Evolutionary conservation across 805 yeast genomes (phyloP).

Genomic region (Saccharomyces paradoxus): DNA sequence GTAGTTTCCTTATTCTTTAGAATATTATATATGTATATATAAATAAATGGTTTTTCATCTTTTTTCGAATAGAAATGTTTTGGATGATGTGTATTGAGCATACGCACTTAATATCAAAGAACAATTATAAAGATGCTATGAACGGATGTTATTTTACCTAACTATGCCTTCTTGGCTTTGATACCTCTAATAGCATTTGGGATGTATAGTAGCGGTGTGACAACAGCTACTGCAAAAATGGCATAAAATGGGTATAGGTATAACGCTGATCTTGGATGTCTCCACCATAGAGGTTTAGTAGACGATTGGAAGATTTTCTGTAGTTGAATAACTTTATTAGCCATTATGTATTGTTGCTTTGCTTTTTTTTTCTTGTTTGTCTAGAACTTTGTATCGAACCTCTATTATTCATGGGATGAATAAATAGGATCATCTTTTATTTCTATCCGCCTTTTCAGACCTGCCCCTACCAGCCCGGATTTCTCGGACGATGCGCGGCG

Average conservation of each 20-base stretch:
- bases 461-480: background rate
- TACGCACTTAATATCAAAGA: background rate
- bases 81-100: background rate
- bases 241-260: constrained; percentile 75
- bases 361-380: background rate
- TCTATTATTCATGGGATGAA: background rate
- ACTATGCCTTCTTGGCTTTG: constrained; percentile 36
- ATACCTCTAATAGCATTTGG: constrained; percentile 69
- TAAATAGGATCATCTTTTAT: background rate
- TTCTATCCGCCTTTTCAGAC: background rate
- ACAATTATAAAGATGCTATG: background rate
- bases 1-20: background rate
- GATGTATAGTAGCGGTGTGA: constrained; percentile 57
- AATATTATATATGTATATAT: background rate
- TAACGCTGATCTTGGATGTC: constrained; percentile 62
- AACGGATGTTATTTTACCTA: background rate
- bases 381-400: background rate
- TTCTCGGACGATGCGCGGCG: background rate
- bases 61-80: background rate
- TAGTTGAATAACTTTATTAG: constrained; percentile 43
- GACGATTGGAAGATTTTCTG: constrained; percentile 54
- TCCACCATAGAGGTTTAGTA: constrained; percentile 50
- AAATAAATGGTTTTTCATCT: background rate
- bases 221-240: constrained; percentile 57
- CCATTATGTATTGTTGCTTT: constrained; percentile 21